phyloP scores from a whole-genome alignment of 2,329 filamentous ascomycete genomes.

The Trichoderma asperellum region DNA sequence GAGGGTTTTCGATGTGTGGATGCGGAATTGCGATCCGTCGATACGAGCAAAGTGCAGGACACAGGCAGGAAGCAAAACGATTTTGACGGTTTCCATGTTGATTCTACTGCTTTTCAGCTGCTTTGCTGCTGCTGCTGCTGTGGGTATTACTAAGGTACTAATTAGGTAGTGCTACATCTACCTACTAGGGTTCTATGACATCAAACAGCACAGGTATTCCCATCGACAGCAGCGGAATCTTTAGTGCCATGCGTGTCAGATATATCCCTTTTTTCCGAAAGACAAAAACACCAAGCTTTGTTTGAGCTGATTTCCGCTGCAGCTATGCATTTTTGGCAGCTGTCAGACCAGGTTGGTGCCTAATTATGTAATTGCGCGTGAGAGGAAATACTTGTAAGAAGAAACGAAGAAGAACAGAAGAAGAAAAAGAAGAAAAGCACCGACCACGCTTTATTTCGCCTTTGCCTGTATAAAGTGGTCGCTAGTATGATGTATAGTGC shows the following conservation, averaged over 20 bases:
- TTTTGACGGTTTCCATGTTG: background rate
- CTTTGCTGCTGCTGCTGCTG: background rate
- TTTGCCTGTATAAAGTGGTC: background rate
- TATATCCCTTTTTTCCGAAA: background rate
- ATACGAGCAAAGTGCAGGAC: background rate
- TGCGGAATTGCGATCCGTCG: background rate
- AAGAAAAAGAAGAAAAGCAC: background rate
- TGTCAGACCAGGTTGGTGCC: background rate
- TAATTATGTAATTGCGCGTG: constrained; percentile 5
- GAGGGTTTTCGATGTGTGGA: background rate
- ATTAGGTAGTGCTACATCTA: no score
- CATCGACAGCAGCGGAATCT: background rate
- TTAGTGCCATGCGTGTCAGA: background rate
- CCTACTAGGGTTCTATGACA: background rate
- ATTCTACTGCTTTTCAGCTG: background rate
- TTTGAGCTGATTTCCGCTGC: background rate
- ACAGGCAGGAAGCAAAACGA: background rate
- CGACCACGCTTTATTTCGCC: background rate
- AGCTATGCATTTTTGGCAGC: background rate
- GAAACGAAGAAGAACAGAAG: no score
- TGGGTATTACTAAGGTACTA: no score
- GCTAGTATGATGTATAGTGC: background rate
- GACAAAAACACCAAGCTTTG: background rate
- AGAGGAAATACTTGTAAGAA: background rate
- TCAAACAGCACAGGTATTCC: background rate